Evolutionary conservation across 176 grass and related monocot species (phyloP).

Genomic region (Ensete ventricosum): DNA sequence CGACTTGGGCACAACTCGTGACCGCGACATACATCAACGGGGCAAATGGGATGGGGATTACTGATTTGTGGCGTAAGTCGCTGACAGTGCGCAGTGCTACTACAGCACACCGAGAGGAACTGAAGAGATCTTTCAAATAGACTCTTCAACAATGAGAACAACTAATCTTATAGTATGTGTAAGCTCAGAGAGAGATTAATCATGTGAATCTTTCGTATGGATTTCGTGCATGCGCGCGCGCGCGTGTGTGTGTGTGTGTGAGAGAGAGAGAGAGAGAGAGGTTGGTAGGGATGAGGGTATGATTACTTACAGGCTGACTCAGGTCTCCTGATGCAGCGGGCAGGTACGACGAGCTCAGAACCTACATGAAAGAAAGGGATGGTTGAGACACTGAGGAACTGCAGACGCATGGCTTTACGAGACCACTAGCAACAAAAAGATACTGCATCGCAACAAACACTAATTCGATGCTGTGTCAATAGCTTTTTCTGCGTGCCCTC

Average conservation of each 20-base stretch:
- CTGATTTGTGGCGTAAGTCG: too few relatives aligned
- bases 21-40: too few relatives aligned
- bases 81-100: too few relatives aligned
- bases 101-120: too few relatives aligned
- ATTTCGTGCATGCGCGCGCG: not conserved
- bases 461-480: constrained; percentile 3
- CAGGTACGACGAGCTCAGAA: constrained; percentile 69
- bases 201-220: not conserved
- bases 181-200: too few relatives aligned
- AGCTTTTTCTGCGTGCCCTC: constrained; percentile 90
- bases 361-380: constrained; percentile 41
- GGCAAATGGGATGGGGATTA: too few relatives aligned
- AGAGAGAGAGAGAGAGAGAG: constrained; percentile 29
- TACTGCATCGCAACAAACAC: constrained; percentile 10
- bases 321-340: constrained; percentile 24
- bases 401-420: constrained; percentile 34
- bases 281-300: not conserved
- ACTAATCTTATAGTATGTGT: not conserved
- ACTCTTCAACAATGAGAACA: too few relatives aligned
- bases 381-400: constrained; percentile 16
- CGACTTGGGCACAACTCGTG: too few relatives aligned
- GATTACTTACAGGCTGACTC: constrained; percentile 40
- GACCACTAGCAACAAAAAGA: constrained; percentile 25
- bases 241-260: not conserved
- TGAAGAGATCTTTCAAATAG: too few relatives aligned